phyloP scores from a whole-genome alignment of 257 asterid genomes.

The Solanum chmielewskii region DNA sequence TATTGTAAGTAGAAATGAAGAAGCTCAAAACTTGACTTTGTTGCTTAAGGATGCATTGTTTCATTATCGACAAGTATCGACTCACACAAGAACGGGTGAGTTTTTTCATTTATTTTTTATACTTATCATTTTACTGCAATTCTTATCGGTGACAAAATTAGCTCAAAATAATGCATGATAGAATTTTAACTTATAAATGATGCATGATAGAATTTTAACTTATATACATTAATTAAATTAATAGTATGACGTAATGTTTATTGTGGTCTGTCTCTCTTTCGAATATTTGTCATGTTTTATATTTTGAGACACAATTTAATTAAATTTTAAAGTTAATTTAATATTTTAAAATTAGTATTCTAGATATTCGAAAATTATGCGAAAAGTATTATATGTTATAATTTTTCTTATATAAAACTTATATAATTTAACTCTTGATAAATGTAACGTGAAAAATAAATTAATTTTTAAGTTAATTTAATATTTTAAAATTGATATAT shows the following conservation, averaged over 20 bases:
- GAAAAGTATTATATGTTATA: no score
- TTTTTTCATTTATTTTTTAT: no score
- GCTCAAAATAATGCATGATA: neutral
- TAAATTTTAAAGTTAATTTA: no score
- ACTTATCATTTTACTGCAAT: no score
- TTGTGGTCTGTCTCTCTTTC: neutral
- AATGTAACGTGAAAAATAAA: neutral
- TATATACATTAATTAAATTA: neutral
- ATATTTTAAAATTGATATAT: no score
- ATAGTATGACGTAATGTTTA: neutral
- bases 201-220: neutral
- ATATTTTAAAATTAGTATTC: neutral
- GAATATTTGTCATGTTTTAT: neutral
- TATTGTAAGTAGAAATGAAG: neutral
- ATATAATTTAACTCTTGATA: neutral
- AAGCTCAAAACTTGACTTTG: conserved; percentile 23
- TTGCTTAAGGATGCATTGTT: conserved; percentile 38
- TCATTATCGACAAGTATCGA: conserved; percentile 1
- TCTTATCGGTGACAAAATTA: no score
- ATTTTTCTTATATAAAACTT: neutral
- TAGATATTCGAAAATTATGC: neutral
- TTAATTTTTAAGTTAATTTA: no score
- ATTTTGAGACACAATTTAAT: neutral
- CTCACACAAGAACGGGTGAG: neutral
- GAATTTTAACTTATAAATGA: neutral